Conservation (phyloP, 164 flowering plant species). For the Malania oleifera region DNA sequence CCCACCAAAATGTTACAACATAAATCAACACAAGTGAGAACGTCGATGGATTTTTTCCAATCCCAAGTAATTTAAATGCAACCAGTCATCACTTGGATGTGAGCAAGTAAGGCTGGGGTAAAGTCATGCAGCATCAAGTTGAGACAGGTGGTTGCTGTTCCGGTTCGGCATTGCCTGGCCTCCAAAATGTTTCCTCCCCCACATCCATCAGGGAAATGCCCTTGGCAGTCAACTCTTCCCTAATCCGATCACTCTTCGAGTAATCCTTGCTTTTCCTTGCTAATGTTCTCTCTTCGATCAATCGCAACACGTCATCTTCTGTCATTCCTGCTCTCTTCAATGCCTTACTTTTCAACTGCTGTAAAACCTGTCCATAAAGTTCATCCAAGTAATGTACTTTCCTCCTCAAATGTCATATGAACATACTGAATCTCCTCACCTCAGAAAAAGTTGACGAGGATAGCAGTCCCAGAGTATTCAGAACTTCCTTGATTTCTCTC, state of each 20-base stretch:
- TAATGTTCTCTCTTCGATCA: conserved; percentile 57
- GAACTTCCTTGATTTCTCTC: conserved; percentile 47
- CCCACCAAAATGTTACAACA: no score
- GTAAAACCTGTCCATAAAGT: conserved; percentile 49
- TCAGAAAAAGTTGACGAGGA: conserved; percentile 40
- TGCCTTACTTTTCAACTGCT: conserved; percentile 71
- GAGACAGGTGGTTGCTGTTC: conserved; percentile 14
- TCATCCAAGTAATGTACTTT: background rate
- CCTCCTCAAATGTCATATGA: background rate
- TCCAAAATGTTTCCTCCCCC: conserved; percentile 67
- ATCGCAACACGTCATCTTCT: conserved; percentile 46
- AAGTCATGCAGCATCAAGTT: no score
- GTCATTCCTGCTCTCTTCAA: conserved; percentile 64
- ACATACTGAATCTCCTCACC: conserved; percentile 30
- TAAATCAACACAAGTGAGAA: no score
- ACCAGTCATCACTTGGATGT: no score
- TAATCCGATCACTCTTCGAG: conserved; percentile 53
- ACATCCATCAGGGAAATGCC: conserved; percentile 85
- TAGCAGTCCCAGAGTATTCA: conserved; percentile 57
- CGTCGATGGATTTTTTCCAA: no score
- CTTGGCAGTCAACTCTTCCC: conserved; percentile 46
- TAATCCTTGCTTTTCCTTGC: conserved; percentile 70
- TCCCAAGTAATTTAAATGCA: no score
- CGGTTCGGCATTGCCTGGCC: conserved; percentile 36
- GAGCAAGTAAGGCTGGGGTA: no score